These are phyloP conservation scores for Mycena floridula DNA, from an alignment of 768 basidiomycete species.

Conservation along the genomic window DNA sequence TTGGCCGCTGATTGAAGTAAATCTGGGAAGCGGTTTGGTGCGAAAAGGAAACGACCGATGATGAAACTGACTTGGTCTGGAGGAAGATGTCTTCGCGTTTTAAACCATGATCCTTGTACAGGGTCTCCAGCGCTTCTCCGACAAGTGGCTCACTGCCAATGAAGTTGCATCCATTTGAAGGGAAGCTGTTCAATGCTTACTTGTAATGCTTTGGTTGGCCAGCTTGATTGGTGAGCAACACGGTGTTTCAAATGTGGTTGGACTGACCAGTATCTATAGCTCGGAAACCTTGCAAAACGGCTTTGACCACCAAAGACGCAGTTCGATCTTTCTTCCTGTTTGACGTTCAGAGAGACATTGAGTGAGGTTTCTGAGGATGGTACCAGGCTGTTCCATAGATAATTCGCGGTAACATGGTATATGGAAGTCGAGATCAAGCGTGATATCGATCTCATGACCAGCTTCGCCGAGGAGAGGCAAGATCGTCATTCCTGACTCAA, in stretches of 20 bases:
- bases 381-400: conserved; percentile 64
- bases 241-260: neutral
- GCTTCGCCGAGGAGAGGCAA: too few species aligned
- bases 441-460: too few species aligned
- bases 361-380: conserved; percentile 1
- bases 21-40: conserved; percentile 35
- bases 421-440: too few species aligned
- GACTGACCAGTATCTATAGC: conserved; percentile 75
- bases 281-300: conserved; percentile 70
- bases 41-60: neutral
- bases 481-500: too few species aligned
- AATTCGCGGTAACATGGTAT: too few species aligned
- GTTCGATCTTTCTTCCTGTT: conserved; percentile 76
- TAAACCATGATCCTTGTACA: conserved; percentile 52
- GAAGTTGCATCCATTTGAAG: neutral
- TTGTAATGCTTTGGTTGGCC: conserved; percentile 72
- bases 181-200: conserved; percentile 24
- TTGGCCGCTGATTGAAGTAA: conserved; percentile 70
- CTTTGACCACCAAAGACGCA: conserved; percentile 57
- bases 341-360: conserved; percentile 1
- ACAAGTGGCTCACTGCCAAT: conserved; percentile 67
- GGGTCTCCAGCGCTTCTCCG: conserved; percentile 58
- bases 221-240: conserved; percentile 40
- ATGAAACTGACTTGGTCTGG: conserved; percentile 63
- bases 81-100: conserved; percentile 68